A percentile compares a stretch with the other conserved stretches of the same genome.
Evolutionary conservation across 352 stramenopile genomes (phyloP).

Genomic region (Globisporangium orthogonon): DNA sequence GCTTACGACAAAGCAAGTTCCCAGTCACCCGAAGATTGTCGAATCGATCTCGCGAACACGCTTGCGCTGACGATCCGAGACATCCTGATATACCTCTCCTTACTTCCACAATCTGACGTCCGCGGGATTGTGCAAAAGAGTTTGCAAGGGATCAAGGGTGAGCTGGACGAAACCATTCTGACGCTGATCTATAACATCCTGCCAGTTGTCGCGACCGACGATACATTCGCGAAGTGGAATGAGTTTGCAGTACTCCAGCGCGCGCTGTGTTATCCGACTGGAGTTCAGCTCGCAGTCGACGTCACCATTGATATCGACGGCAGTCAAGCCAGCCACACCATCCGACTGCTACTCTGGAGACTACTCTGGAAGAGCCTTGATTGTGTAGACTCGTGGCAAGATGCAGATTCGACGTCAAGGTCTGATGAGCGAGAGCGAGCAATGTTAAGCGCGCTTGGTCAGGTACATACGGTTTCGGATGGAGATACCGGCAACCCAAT

Average conservation of each 20-base stretch:
- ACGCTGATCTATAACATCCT: constrained; percentile 4
- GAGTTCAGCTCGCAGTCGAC: not conserved
- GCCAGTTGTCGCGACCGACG: not conserved
- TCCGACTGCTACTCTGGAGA: constrained; percentile 15
- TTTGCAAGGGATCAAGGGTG: not conserved
- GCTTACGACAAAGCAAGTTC: constrained; percentile 9
- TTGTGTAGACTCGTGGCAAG: not conserved
- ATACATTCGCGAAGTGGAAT: not conserved
- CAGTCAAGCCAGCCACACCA: constrained; percentile 4
- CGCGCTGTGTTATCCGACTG: not conserved
- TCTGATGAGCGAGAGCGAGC: constrained; percentile 7
- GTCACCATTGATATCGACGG: too few relatives aligned
- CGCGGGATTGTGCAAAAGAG: not conserved
- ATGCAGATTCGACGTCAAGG: not conserved
- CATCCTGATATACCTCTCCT: constrained; percentile 9
- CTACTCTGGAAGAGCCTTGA: constrained; percentile 13
- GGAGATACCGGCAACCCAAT: not conserved
- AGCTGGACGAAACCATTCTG: constrained; percentile 3
- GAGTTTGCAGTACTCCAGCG: not conserved
- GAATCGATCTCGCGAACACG: constrained; percentile 19
- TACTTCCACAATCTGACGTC: not conserved
- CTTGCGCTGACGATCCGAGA: constrained; percentile 28
- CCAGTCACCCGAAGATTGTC: constrained; percentile 22
- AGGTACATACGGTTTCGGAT: not conserved
- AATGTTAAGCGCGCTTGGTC: constrained; percentile 11